Evolutionary conservation across 441 rosid genomes (phyloP), one percentile per base, ranked within the genome.

Genomic region (Populus hybrid): DNA sequence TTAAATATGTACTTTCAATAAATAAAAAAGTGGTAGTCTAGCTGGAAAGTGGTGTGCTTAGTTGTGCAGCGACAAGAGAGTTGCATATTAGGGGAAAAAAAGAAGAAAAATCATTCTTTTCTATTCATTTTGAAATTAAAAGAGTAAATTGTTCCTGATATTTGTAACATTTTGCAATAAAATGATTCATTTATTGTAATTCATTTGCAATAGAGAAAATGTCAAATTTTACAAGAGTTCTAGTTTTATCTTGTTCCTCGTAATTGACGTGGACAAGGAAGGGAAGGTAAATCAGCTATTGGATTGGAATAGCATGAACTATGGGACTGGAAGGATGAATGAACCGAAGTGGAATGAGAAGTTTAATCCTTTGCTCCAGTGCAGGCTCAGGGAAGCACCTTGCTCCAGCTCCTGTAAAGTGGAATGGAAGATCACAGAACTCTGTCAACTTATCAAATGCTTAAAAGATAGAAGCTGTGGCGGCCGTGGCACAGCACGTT

Each of bases 171-270:
- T 64, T 35, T 70, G 69, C 70, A 89, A 87, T 88, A 91, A 88
- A 79, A 84, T 59, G 73, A 85, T 81, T 81, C 85, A 73, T 77
- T 84, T 64, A 90, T 86, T 97, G 97, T 0, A 90, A 90, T 76
- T 90, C 88, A 10, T 57, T 80, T 7, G 59, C 85, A 38, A 12
- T 86, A 75, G 91, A 91, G 86, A 50, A 50, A 50, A 50, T 50
- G 57, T 5, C 57, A 50, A 50, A 50, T 50, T 50, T 50, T 50
- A 50, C 57, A 50, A 14, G 20, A 50, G 92, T 92, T 30, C 84
- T 92, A 77, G 82, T 91, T 71, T 85, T 91, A 85, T 84, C 90
- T 83, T 79, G 99, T 90, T 76, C 90, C 90, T 78, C 85, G 82
- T 10, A 42, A 57, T 70, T 89, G 78, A 76, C 90, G 86, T 98